Percentiles rank a stretch among this genome's conserved stretches.
phyloP scores from a whole-genome alignment of 139 green algal genomes.

The Nannochloris sp. region DNA sequence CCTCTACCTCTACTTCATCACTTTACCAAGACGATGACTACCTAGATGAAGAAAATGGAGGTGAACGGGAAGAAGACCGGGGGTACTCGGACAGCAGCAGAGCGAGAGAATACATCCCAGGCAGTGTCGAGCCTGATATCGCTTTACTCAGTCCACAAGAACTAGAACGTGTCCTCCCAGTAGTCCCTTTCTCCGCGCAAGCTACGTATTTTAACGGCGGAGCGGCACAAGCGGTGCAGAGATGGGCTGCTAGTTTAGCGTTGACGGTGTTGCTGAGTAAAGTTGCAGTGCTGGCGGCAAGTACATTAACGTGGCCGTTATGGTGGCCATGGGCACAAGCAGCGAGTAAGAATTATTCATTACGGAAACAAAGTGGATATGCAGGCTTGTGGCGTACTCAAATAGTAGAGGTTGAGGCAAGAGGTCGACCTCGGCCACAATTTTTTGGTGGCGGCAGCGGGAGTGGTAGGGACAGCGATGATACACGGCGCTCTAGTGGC shows the following conservation, averaged over 20 bases:
- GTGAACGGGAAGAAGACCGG: not conserved
- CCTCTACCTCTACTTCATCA: too few relatives aligned
- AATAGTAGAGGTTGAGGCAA: slow-evolving; percentile 40
- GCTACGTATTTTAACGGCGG: slow-evolving; percentile 36
- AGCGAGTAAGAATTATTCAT: slow-evolving; percentile 20
- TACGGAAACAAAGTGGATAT: slow-evolving; percentile 30
- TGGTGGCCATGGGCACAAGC: slow-evolving; percentile 60
- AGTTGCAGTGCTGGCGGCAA: slow-evolving; percentile 45
- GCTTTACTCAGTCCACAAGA: slow-evolving; percentile 15
- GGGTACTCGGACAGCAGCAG: not conserved
- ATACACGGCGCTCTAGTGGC: not conserved
- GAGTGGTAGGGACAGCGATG: not conserved
- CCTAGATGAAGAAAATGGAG: not conserved
- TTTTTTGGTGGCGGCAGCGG: slow-evolving; percentile 2
- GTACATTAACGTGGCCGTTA: slow-evolving; percentile 57
- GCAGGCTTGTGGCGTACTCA: slow-evolving; percentile 59
- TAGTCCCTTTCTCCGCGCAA: slow-evolving; percentile 46
- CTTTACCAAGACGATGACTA: not conserved
- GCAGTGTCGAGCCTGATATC: slow-evolving; percentile 15
- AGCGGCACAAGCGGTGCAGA: slow-evolving; percentile 35
- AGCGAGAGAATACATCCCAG: not conserved
- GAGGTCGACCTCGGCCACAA: slow-evolving; percentile 2
- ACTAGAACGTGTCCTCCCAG: slow-evolving; percentile 45
- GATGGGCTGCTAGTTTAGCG: slow-evolving; percentile 39
- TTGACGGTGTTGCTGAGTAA: slow-evolving; percentile 49